phyloP scores from a whole-genome alignment of 2,329 filamentous ascomycete genomes.

The Stromatinia cepivora region DNA sequence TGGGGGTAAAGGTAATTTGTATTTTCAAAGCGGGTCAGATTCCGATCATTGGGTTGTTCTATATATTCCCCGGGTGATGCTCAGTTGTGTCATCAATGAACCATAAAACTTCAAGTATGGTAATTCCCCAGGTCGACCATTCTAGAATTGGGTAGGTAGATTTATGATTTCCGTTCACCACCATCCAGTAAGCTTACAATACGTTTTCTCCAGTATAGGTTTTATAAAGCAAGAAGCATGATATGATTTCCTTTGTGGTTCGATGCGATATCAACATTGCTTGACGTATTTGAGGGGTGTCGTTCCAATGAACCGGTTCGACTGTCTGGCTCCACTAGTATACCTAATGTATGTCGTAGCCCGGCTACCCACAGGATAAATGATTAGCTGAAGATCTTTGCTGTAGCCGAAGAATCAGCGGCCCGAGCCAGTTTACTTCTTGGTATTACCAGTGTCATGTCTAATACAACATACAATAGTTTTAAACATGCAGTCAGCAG shows the following conservation, averaged over 20 bases:
- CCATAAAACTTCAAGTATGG: slow-evolving; percentile 5
- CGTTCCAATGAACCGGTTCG: slow-evolving; percentile 11
- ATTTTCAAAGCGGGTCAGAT: not conserved
- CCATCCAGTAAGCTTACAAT: slow-evolving; percentile 3
- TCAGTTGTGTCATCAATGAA: not conserved
- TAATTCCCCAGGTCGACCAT: not conserved
- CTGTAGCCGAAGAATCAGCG: not conserved
- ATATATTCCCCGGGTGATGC: not conserved
- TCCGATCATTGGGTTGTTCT: not conserved
- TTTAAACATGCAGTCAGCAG: not conserved
- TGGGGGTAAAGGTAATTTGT: not conserved
- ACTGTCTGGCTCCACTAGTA: not conserved
- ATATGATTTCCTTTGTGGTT: not conserved
- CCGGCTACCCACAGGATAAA: not conserved
- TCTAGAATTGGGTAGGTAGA: not conserved
- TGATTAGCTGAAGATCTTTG: slow-evolving; percentile 12
- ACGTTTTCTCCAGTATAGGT: too few species aligned
- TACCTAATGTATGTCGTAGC: not conserved
- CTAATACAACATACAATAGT: not conserved
- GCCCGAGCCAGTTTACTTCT: not conserved
- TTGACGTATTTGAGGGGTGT: not conserved
- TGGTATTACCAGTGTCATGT: not conserved
- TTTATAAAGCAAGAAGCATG: not conserved
- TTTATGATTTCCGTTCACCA: not conserved
- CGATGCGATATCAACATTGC: not conserved